phyloP scores from a whole-genome alignment of 2,329 filamentous ascomycete genomes.

The Ilyonectria robusta region DNA sequence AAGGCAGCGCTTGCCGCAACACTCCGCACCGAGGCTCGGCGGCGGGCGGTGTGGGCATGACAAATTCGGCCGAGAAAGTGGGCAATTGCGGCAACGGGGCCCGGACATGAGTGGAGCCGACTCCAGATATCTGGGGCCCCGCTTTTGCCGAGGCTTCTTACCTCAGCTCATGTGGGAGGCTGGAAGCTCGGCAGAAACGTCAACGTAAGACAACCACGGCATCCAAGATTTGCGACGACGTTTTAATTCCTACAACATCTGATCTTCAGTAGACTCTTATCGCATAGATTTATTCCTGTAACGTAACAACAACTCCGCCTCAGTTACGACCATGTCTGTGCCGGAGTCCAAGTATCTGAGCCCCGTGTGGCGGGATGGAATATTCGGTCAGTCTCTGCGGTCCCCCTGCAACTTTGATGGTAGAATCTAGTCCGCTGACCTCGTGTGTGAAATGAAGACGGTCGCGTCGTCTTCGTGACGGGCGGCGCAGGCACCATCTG shows the following conservation, averaged over 20 bases:
- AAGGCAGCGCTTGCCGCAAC: not conserved
- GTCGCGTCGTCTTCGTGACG: conserved; percentile 94
- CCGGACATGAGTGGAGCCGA: conserved; percentile 12
- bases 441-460: conserved; percentile 65
- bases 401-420: not conserved
- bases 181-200: not conserved
- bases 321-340: conserved; percentile 70
- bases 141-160: conserved; percentile 39
- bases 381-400: conserved; percentile 76
- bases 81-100: conserved; percentile 4
- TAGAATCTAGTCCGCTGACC: conserved; percentile 21
- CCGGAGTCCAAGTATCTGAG: conserved; percentile 84
- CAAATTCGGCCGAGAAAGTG: conserved; percentile 41
- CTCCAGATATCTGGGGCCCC: conserved; percentile 30
- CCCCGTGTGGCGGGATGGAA: conserved; percentile 86
- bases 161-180: conserved; percentile 14
- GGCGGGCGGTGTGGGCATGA: conserved; percentile 15
- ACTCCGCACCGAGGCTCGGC: conserved; percentile 1
- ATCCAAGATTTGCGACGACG: not conserved
- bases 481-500: conserved; percentile 95
- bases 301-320: not conserved
- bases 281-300: not conserved
- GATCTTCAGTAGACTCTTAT: not conserved
- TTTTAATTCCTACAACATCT: conserved; percentile 1
- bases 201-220: not conserved